Base-by-base conservation (phyloP, 2,329 filamentous ascomycete genomes). In the Achaetomium macrosporum region DNA sequence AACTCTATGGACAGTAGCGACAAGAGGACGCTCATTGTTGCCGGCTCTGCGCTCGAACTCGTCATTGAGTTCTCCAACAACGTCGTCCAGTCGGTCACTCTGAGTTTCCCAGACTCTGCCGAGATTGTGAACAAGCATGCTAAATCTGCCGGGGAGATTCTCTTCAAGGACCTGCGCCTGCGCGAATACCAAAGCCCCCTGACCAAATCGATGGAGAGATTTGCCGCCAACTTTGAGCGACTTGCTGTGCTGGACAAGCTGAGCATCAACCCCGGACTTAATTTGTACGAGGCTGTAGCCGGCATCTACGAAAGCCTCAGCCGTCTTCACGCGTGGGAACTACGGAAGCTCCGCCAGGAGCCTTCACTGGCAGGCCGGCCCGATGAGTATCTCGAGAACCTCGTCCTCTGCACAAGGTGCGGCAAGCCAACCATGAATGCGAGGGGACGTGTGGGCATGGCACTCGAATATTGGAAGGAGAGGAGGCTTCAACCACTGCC, bases 391-490 rank as follows among this genome's bases (percentile, higher is more conserved):
- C 66, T 84, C 11, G 74, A 76, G 41, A 70, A 76, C n/a, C 70
- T 77, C 47, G 83, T 82, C 43, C 77, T 89, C 68, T 90, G 86
- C 65, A 81, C 79, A 52, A 82, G 78, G 57, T 85, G 87, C 64
- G 88, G 88, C 2, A 76, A 76, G 30, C 88, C 88, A 0, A 71
- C 77, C 30, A 86, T 92, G 78, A 87, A 93, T 68, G 77, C 78
- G 13, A 75, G 82, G 47, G 77, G 78, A 19, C 79, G 77, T 46
- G 72, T 92, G 25, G 89, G 89, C 1, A 70, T 92, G 51, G 82
- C 79, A 45, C 62, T 93, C 37, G 85, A 90, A 58, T 95, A 92
- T 66, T 93, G 88, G 88, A 84, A 82, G 66, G 77, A 85, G 60
- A 72, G 75, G 51, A 75, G 79, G 43, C 73, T 78, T 43, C 66